Evolutionary conservation across 2,329 filamentous ascomycete species (phyloP).

Genomic region (Parasarocladium wereldwijsianum): DNA sequence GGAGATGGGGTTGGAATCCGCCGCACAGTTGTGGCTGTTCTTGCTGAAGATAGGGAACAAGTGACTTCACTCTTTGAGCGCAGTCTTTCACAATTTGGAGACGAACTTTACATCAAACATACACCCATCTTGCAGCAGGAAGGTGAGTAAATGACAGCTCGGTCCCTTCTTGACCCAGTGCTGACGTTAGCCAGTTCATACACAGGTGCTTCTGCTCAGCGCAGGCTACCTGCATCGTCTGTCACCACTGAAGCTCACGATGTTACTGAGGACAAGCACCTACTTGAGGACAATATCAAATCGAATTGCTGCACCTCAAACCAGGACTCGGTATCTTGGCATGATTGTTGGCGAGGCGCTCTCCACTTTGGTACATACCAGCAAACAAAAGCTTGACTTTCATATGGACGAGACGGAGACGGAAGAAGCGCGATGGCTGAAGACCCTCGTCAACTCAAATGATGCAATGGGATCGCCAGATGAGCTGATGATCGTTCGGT

Average conservation of each 20-base stretch:
- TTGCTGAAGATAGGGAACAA: constrained; percentile 35
- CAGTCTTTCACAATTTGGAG: constrained; percentile 61
- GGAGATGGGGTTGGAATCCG: constrained; percentile 51
- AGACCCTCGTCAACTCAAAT: constrained; percentile 43
- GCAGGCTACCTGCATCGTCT: constrained; percentile 61
- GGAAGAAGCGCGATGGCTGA: constrained; percentile 62
- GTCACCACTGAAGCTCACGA: constrained; percentile 49
- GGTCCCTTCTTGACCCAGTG: background rate
- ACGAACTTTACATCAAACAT: constrained; percentile 76
- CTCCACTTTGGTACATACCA: constrained; percentile 48
- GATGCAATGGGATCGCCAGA: constrained; percentile 49
- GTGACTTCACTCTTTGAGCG: constrained; percentile 50
- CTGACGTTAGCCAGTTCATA: constrained; percentile 44
- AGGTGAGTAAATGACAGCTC: constrained; percentile 32
- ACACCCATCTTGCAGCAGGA: constrained; percentile 78
- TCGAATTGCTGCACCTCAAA: constrained; percentile 62
- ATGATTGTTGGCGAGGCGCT: constrained; percentile 73
- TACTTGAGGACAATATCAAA: constrained; percentile 78
- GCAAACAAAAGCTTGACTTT: constrained; percentile 64
- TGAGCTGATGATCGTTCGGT: constrained; percentile 9
- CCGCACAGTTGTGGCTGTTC: constrained; percentile 45
- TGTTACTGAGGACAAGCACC: constrained; percentile 53
- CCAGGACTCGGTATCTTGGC: constrained; percentile 64
- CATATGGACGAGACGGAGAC: constrained; percentile 65
- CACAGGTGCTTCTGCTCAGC: constrained; percentile 63